Evolutionary conservation across 768 basidiomycete genomes (phyloP).

Genomic region (Lactifluus echinatus): DNA sequence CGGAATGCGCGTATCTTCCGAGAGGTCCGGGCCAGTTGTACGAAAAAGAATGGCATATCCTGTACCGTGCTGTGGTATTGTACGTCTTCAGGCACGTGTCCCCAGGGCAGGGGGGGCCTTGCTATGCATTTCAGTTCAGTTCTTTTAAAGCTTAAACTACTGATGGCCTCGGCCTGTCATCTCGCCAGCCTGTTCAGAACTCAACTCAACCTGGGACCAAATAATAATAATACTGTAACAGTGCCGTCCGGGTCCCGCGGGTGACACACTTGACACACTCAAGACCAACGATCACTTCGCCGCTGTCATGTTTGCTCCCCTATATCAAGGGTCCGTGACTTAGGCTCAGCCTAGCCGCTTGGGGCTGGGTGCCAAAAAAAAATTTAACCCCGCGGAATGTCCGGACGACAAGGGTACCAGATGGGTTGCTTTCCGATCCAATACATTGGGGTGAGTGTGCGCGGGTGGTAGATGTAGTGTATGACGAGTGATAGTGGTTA

Average conservation of each 20-base stretch:
- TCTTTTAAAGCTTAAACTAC: constrained; percentile 10
- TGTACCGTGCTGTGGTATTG: not conserved
- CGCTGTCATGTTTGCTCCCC: constrained; percentile 13
- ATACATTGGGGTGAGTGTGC: constrained; percentile 22
- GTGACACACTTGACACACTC: not conserved
- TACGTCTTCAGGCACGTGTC: constrained; percentile 13
- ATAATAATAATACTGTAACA: not conserved
- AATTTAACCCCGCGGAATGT: constrained; percentile 16
- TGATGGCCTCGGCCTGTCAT: not conserved
- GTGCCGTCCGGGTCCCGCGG: constrained; percentile 4
- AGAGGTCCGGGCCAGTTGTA: constrained; percentile 6
- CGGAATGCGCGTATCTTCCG: not conserved
- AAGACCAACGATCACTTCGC: constrained; percentile 2
- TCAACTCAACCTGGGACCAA: not conserved
- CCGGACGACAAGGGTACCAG: not conserved
- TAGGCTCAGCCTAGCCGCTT: constrained; percentile 16
- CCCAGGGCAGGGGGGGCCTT: not conserved
- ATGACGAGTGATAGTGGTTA: constrained; percentile 22
- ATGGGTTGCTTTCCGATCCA: no score
- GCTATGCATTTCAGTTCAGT: not conserved
- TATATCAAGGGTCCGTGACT: not conserved
- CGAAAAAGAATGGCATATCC: not conserved
- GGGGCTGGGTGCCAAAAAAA: constrained; percentile 10
- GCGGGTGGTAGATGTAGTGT: constrained; percentile 26
- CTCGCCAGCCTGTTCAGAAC: not conserved